phyloP scores from a whole-genome alignment of 805 yeast species.

The Candida odintsovae region DNA sequence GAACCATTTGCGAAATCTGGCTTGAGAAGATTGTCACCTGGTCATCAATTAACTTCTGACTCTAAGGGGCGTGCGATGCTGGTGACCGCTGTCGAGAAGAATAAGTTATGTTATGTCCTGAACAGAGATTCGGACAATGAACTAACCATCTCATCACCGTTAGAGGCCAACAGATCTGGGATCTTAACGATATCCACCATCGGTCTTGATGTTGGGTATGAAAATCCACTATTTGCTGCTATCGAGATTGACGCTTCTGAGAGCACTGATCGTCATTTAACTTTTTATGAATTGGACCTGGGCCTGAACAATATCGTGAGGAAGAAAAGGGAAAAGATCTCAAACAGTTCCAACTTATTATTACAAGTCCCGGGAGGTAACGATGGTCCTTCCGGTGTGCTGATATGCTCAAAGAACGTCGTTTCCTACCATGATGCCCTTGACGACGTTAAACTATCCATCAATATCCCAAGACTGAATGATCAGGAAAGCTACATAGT shows the following conservation, averaged over 20 bases:
- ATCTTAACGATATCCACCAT: conserved; percentile 46
- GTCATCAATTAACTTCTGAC: conserved; percentile 64
- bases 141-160: conserved; percentile 60
- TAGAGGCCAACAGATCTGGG: conserved; percentile 55
- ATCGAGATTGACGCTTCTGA: conserved; percentile 57
- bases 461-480: conserved; percentile 48
- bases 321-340: conserved; percentile 36
- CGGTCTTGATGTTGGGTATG: conserved; percentile 71
- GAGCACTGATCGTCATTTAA: conserved; percentile 34
- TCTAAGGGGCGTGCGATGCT: conserved; percentile 65
- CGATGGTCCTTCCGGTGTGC: conserved; percentile 66
- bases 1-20: conserved; percentile 76
- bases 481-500: conserved; percentile 34
- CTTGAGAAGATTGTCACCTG: conserved; percentile 69
- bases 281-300: conserved; percentile 76
- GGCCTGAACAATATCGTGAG: conserved; percentile 75
- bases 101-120: conserved; percentile 65
- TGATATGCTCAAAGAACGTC: conserved; percentile 54
- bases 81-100: conserved; percentile 67
- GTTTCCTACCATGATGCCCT: conserved; percentile 45
- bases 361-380: conserved; percentile 66
- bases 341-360: conserved; percentile 41
- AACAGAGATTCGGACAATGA: conserved; percentile 41
- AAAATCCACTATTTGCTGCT: conserved; percentile 80
- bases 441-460: conserved; percentile 26